phyloP scores from a whole-genome alignment of 2,329 filamentous ascomycete species.

The Sporothrix brasiliensis region DNA sequence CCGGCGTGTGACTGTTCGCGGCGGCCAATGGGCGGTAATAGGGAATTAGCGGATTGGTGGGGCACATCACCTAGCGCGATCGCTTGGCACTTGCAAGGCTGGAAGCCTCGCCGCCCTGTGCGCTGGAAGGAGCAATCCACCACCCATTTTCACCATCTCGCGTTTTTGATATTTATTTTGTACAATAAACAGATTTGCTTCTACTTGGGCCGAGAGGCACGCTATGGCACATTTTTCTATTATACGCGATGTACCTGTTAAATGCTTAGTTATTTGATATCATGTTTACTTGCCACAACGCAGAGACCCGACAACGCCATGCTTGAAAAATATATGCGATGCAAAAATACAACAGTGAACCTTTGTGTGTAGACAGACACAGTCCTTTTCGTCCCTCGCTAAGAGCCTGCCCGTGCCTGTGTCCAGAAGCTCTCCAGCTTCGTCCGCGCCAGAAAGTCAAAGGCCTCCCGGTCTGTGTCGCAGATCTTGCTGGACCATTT shows the following conservation, averaged over 20 bases:
- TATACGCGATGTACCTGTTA: neutral
- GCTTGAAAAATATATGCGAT: neutral
- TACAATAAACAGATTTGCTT: neutral
- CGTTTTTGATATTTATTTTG: neutral
- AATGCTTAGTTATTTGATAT: constrained; percentile 15
- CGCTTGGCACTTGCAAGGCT: neutral
- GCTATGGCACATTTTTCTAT: neutral
- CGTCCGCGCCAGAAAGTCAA: constrained; percentile 73
- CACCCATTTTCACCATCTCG: neutral
- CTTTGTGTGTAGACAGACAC: neutral
- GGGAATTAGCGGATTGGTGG: constrained; percentile 7
- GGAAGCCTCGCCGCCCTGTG: neutral
- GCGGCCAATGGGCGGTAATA: neutral
- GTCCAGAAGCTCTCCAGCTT: constrained; percentile 98
- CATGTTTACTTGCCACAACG: neutral
- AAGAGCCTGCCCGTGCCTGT: constrained; percentile 64
- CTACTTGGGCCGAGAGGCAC: neutral
- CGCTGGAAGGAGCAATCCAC: neutral
- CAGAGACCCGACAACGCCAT: constrained; percentile 8
- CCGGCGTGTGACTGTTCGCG: constrained; percentile 23
- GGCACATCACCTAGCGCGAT: neutral
- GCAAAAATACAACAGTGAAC: neutral
- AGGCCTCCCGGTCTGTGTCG: constrained; percentile 87
- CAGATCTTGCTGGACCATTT: constrained; percentile 91
- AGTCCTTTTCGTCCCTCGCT: neutral